Conservation (phyloP, 768 basidiomycete genomes). For the Sarcodon sp. region DNA sequence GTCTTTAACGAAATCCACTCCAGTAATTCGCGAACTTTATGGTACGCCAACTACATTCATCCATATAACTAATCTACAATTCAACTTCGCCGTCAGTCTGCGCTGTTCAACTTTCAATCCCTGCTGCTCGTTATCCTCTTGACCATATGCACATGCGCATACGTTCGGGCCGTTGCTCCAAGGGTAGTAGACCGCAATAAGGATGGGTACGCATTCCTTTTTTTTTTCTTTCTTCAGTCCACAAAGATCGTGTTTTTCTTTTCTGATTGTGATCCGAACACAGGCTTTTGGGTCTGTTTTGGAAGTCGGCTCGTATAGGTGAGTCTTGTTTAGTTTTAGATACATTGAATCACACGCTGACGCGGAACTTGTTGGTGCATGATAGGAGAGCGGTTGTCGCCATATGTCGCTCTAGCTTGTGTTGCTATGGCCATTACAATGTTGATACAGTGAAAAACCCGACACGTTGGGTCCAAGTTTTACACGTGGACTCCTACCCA, state of each 20-base stretch:
- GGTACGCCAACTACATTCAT: neutral
- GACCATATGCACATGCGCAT: slow-evolving; percentile 94
- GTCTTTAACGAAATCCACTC: neutral
- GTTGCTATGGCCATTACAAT: slow-evolving; percentile 83
- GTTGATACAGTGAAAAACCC: slow-evolving; percentile 23
- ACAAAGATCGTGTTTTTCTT: neutral
- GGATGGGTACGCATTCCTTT: slow-evolving; percentile 58
- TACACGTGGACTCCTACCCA: no score
- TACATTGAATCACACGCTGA: neutral
- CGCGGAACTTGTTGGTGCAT: neutral
- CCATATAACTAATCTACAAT: neutral
- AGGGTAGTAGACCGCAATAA: slow-evolving; percentile 88
- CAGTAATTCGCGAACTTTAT: neutral
- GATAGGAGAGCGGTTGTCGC: slow-evolving; percentile 87
- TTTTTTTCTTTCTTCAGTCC: neutral
- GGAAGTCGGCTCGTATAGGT: slow-evolving; percentile 96
- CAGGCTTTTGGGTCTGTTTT: slow-evolving; percentile 87
- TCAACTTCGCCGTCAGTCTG: slow-evolving; percentile 39
- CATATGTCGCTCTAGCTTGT: slow-evolving; percentile 91
- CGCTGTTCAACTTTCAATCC: slow-evolving; percentile 96
- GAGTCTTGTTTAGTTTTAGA: slow-evolving; percentile 10
- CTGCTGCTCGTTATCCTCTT: slow-evolving; percentile 88
- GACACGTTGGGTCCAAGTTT: neutral
- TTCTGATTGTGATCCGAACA: neutral
- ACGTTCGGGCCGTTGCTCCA: slow-evolving; percentile 83